Conservation (phyloP, 306 rosid genomes). For the Clitoria ternatea region DNA sequence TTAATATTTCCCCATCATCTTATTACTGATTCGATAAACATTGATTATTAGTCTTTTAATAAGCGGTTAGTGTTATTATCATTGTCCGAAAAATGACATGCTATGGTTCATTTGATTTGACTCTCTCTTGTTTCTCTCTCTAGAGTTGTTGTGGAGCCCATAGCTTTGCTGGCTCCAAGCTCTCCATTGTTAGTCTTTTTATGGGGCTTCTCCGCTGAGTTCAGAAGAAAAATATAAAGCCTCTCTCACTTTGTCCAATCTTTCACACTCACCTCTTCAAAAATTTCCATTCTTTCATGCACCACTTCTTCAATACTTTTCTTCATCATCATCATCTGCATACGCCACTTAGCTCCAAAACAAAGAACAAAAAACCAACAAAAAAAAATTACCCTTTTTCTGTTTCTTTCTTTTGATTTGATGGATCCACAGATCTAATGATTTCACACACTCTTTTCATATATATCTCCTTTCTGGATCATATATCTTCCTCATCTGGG, state of each 20-base stretch:
- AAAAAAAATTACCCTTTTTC: no score
- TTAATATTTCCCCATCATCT: no score
- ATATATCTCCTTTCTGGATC: no score
- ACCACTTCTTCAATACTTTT: slow-evolving; percentile 19
- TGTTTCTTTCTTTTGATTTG: slow-evolving; percentile 22
- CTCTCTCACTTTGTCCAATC: slow-evolving; percentile 39
- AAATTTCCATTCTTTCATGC: background rate
- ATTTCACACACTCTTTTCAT: slow-evolving; percentile 19
- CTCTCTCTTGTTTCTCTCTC: slow-evolving; percentile 19
- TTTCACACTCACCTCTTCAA: slow-evolving; percentile 19
- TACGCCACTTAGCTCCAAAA: background rate
- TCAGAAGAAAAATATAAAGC: background rate
- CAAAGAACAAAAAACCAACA: background rate
- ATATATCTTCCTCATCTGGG: slow-evolving; percentile 27
- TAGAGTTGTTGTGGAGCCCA: slow-evolving; percentile 64
- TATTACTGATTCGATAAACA: no score
- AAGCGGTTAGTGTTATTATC: slow-evolving; percentile 1
- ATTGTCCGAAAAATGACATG: background rate
- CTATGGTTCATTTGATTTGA: slow-evolving; percentile 20
- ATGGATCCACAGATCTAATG: slow-evolving; percentile 78
- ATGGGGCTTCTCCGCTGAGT: slow-evolving; percentile 49
- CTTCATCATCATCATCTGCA: slow-evolving; percentile 35
- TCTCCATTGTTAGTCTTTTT: slow-evolving; percentile 64
- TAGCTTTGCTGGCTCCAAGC: slow-evolving; percentile 85
- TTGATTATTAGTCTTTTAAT: no score